Conservation (phyloP, 805 yeast species). For the Crinitomyces ghanaensis region DNA sequence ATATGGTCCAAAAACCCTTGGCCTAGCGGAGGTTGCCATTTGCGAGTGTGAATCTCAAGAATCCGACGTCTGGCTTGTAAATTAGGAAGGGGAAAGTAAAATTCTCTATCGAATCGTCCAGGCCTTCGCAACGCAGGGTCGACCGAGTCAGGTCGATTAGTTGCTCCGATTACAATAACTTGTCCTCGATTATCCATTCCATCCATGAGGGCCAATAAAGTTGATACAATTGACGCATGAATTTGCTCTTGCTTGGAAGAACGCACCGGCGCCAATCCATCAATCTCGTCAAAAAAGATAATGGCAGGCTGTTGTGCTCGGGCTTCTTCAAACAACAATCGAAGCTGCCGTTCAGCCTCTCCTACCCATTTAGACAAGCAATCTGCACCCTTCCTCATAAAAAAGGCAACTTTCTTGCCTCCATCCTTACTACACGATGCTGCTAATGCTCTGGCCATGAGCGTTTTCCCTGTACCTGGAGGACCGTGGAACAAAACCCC, state of each 20-base stretch:
- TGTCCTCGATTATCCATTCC: constrained; percentile 99
- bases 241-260: constrained; percentile 97
- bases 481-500: constrained; percentile 98
- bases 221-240: constrained; percentile 94
- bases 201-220: constrained; percentile 91
- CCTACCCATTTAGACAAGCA: constrained; percentile 98
- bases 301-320: constrained; percentile 91
- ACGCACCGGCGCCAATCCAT: constrained; percentile 96
- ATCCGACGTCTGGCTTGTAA: constrained; percentile 66
- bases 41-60: constrained; percentile 71
- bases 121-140: constrained; percentile 97
- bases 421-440: constrained; percentile 83
- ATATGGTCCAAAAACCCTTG: constrained; percentile 48
- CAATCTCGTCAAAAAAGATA: constrained; percentile 95
- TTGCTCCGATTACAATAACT: constrained; percentile 96
- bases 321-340: constrained; percentile 91
- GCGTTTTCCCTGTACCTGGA: constrained; percentile 97
- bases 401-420: constrained; percentile 79
- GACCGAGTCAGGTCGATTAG: constrained; percentile 95
- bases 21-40: constrained; percentile 72
- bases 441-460: constrained; percentile 96
- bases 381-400: constrained; percentile 98
- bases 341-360: constrained; percentile 90
- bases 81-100: constrained; percentile 91
- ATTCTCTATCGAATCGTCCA: constrained; percentile 94